A percentile compares a stretch with the other conserved stretches of the same genome.
These are phyloP conservation scores for Solanum dulcamara DNA, from an alignment of 257 asterid genomes.

Conservation along the genomic window DNA sequence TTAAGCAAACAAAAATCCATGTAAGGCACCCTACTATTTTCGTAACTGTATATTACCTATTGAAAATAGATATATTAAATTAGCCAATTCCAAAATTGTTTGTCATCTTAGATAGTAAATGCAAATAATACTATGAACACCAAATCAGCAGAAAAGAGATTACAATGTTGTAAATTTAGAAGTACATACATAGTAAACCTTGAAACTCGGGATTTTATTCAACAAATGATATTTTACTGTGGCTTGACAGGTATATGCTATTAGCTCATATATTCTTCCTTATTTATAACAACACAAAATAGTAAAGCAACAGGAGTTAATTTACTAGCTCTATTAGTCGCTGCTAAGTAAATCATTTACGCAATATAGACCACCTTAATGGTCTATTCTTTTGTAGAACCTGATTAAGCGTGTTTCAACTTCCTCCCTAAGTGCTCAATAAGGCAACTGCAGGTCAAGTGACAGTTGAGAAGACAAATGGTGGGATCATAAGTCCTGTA, in stretches of 20 bases:
- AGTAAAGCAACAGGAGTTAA: background rate
- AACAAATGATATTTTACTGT: background rate
- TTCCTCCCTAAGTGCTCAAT: background rate
- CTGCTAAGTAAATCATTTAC: background rate
- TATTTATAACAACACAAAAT: background rate
- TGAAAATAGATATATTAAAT: background rate
- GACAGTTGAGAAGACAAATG: background rate
- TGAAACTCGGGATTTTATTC: background rate
- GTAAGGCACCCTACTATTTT: background rate
- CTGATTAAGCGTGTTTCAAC: background rate
- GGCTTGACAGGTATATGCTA: background rate
- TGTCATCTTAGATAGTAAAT: background rate
- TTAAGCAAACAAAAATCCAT: background rate
- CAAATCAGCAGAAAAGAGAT: background rate
- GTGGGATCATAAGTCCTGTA: background rate
- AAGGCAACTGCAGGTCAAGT: background rate
- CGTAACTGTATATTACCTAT: background rate
- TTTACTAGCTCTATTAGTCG: background rate
- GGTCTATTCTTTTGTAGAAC: background rate
- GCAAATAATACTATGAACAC: background rate
- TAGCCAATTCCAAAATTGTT: background rate
- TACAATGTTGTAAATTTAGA: background rate
- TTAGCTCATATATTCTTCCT: background rate
- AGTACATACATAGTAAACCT: background rate
- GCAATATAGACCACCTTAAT: background rate